These are phyloP conservation scores for Zygosaccharomyces gambellarensis DNA, from an alignment of 805 yeast genomes.

Conservation along the genomic window DNA sequence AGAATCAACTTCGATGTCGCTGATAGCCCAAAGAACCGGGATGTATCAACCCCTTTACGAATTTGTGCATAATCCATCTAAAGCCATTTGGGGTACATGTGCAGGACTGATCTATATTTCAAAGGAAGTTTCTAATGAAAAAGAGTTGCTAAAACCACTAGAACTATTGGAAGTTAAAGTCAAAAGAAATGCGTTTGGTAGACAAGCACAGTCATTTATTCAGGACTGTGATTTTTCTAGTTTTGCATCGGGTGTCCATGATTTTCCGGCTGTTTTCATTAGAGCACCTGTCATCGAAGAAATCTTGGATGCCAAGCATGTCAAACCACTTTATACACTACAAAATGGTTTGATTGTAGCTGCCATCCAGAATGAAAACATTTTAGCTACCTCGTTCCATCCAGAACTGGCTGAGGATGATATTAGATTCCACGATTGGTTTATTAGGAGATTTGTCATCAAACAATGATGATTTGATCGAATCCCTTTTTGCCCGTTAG, in stretches of 20 bases:
- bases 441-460: constrained; percentile 53
- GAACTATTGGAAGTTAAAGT: constrained; percentile 65
- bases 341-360: constrained; percentile 53
- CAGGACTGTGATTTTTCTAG: constrained; percentile 39
- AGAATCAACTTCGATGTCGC: constrained; percentile 64
- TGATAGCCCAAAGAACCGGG: constrained; percentile 62
- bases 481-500: constrained; percentile 1
- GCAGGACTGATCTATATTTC: constrained; percentile 74
- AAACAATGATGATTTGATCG: constrained; percentile 11
- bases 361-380: constrained; percentile 55
- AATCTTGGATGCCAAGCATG: constrained; percentile 22
- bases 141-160: constrained; percentile 49
- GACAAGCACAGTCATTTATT: constrained; percentile 66
- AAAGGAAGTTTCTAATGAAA: constrained; percentile 47
- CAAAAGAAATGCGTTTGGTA: constrained; percentile 70
- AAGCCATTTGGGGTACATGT: constrained; percentile 81
- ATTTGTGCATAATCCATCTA: constrained; percentile 44
- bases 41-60: constrained; percentile 49
- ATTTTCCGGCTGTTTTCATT: constrained; percentile 51
- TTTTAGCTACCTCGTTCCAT: constrained; percentile 73
- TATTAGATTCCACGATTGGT: constrained; percentile 64
- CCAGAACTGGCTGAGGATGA: constrained; percentile 62
- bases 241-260: constrained; percentile 39
- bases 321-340: constrained; percentile 42
- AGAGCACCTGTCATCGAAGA: constrained; percentile 67